Conservation (phyloP, 1,284 basidiomycete species). For the Inonotus obliquus region DNA sequence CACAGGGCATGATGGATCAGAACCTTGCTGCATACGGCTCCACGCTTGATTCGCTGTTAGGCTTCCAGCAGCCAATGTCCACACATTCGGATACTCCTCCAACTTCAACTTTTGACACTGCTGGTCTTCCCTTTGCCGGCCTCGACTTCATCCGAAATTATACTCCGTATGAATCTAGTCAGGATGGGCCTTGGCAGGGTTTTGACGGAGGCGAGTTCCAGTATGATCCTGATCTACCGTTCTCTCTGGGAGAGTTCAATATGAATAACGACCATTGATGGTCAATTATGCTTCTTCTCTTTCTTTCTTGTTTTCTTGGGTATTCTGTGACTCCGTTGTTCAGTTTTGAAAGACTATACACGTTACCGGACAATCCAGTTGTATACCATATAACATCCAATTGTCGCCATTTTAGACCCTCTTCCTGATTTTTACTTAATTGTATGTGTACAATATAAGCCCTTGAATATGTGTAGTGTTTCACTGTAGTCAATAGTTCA, state of each 20-base stretch:
- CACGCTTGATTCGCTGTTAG: constrained; percentile 12
- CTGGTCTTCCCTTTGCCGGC: constrained; percentile 73
- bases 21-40: constrained; percentile 15
- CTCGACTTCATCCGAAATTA: constrained; percentile 77
- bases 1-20: constrained; percentile 10
- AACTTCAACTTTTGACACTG: constrained; percentile 54
- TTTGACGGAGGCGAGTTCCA: constrained; percentile 69
- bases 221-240: constrained; percentile 69
- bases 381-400: background rate
- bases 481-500: background rate
- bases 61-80: constrained; percentile 2
- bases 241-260: constrained; percentile 41
- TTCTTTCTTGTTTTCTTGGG: background rate
- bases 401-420: background rate
- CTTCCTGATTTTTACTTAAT: background rate
- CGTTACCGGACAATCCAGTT: background rate
- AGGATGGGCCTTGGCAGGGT: constrained; percentile 67
- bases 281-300: background rate
- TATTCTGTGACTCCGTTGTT: background rate
- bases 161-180: constrained; percentile 43
- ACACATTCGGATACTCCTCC: constrained; percentile 36
- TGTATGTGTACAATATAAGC: background rate
- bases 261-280: constrained; percentile 11
- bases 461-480: background rate
- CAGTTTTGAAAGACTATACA: background rate